Conservation (phyloP, 2,329 filamentous ascomycete genomes). For the Xylaria sp. region DNA sequence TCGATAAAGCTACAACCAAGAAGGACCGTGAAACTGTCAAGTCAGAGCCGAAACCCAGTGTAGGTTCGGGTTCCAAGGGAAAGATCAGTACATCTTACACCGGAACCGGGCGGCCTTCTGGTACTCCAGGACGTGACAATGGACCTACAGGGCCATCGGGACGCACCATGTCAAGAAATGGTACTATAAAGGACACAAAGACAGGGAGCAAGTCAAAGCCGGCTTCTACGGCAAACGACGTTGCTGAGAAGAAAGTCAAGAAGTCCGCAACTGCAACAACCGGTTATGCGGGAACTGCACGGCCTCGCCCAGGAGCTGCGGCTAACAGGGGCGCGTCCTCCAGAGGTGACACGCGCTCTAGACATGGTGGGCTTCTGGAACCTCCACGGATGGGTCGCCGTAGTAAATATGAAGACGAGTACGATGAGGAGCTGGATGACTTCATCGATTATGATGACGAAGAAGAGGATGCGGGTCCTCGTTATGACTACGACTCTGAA, state of each 20-base stretch:
- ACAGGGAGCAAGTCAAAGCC: conserved; percentile 46
- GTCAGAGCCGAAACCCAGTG: conserved; percentile 56
- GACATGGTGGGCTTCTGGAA: conserved; percentile 51
- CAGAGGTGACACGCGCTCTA: conserved; percentile 35
- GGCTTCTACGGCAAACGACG: conserved; percentile 51
- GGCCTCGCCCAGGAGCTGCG: conserved; percentile 62
- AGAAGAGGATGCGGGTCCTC: conserved; percentile 56
- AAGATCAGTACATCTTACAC: conserved; percentile 44
- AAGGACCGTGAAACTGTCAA: conserved; percentile 62
- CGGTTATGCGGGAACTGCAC: conserved; percentile 73
- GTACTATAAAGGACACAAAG: conserved; percentile 42
- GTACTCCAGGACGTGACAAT: conserved; percentile 39
- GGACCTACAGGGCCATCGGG: conserved; percentile 32
- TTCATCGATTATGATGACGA: conserved; percentile 72
- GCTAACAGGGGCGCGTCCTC: conserved; percentile 46
- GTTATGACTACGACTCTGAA: conserved; percentile 70
- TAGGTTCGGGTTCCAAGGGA: conserved; percentile 46
- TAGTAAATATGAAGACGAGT: conserved; percentile 67
- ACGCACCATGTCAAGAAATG: conserved; percentile 41
- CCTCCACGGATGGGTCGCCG: conserved; percentile 50
- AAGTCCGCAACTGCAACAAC: conserved; percentile 72
- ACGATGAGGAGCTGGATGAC: conserved; percentile 69
- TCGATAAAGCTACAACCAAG: conserved; percentile 71
- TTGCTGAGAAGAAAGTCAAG: conserved; percentile 68
- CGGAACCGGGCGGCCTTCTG: conserved; percentile 42